These are phyloP conservation scores for Extremus antarcticus DNA, from an alignment of 495 filamentous ascomycete genomes.

Conservation along the genomic window DNA sequence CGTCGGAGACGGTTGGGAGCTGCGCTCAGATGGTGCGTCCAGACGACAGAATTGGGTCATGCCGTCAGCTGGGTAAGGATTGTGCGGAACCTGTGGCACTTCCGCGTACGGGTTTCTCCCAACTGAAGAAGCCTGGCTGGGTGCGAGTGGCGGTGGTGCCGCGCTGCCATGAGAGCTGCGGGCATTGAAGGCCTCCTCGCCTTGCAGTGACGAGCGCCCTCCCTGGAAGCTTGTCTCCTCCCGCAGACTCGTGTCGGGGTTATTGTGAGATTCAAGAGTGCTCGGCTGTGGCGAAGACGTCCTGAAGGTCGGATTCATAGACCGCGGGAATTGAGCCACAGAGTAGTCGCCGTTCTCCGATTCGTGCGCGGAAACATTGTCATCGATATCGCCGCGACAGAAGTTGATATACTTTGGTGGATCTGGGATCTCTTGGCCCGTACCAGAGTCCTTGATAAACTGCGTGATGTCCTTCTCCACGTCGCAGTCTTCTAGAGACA, in stretches of 20 bases:
- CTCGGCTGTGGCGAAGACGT: constrained; percentile 83
- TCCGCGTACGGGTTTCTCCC: constrained; percentile 50
- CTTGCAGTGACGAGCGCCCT: constrained; percentile 12
- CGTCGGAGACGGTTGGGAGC: constrained; percentile 59
- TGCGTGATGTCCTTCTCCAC: constrained; percentile 86
- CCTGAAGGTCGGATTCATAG: constrained; percentile 89
- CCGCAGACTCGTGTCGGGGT: constrained; percentile 49
- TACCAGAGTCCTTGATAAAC: constrained; percentile 85
- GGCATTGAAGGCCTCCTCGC: constrained; percentile 15
- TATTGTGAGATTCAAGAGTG: constrained; percentile 79
- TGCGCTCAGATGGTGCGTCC: constrained; percentile 73
- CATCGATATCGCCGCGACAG: constrained; percentile 78
- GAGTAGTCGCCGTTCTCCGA: constrained; percentile 81
- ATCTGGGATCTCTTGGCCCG: constrained; percentile 94
- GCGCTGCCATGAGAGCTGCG: constrained; percentile 15
- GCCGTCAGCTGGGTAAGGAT: constrained; percentile 88
- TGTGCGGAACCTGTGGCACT: constrained; percentile 67
- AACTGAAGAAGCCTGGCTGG: constrained; percentile 20
- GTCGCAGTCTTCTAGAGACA: constrained; percentile 89
- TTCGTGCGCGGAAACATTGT: constrained; percentile 59
- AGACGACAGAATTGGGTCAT: constrained; percentile 98
- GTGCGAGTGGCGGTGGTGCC: constrained; percentile 30
- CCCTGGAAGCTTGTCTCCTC: constrained; percentile 14
- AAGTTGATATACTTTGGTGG: constrained; percentile 98
- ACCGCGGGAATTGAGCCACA: constrained; percentile 88